A percentile compares a stretch with the other conserved stretches of the same genome.
phyloP scores from a whole-genome alignment of 2,329 filamentous ascomycete genomes.

The Trichophyton verrucosum region DNA sequence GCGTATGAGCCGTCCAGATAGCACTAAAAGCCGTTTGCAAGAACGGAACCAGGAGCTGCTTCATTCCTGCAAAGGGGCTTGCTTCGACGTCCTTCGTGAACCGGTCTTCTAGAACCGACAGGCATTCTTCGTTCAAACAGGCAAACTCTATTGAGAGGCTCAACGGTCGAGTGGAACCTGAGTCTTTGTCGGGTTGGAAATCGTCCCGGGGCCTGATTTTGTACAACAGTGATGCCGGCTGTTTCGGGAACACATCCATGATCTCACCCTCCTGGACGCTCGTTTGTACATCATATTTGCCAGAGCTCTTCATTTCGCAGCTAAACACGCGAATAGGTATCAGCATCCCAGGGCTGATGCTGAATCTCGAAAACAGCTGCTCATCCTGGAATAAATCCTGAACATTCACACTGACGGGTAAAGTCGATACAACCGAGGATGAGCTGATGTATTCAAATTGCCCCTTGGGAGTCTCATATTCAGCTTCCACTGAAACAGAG shows the following conservation, averaged over 20 bases:
- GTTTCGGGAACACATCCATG: constrained; percentile 62
- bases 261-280: constrained; percentile 31
- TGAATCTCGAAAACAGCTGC: constrained; percentile 77
- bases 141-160: constrained; percentile 62
- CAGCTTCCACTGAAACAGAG: constrained; percentile 61
- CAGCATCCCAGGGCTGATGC: constrained; percentile 65
- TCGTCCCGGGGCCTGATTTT: constrained; percentile 44
- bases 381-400: constrained; percentile 87
- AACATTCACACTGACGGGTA: constrained; percentile 88
- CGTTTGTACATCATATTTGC: constrained; percentile 46
- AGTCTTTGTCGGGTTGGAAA: constrained; percentile 10
- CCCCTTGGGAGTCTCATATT: constrained; percentile 56
- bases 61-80: constrained; percentile 36
- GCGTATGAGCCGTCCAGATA: constrained; percentile 36
- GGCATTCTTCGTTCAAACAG: constrained; percentile 62
- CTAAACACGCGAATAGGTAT: constrained; percentile 63
- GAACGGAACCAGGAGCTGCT: constrained; percentile 41
- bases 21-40: constrained; percentile 37
- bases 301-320: constrained; percentile 58
- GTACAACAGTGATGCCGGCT: constrained; percentile 71
- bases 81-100: constrained; percentile 38
- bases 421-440: constrained; percentile 54
- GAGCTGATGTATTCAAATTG: constrained; percentile 50
- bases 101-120: constrained; percentile 33
- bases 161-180: constrained; percentile 32